Conservation (phyloP, 495 filamentous ascomycete species). For the Pyronema domesticum region DNA sequence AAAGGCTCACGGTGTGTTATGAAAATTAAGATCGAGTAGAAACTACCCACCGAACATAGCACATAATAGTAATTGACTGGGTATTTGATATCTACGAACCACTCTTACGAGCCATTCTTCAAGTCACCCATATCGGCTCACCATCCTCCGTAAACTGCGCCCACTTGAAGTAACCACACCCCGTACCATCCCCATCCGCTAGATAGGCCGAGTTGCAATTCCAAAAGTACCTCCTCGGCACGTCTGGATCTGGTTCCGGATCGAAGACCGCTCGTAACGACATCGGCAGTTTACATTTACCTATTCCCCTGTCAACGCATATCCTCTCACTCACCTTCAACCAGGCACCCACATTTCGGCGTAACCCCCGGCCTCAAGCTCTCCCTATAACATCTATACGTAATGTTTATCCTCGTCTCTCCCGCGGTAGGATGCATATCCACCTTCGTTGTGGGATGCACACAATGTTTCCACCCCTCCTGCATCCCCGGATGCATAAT, state of each 20-base stretch:
- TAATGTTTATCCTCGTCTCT: constrained; percentile 73
- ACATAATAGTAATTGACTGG: too few species aligned
- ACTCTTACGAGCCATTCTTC: too few species aligned
- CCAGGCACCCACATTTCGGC: constrained; percentile 30
- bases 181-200: constrained; percentile 40
- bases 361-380: constrained; percentile 55
- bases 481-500: constrained; percentile 92
- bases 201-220: constrained; percentile 68
- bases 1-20: too few species aligned
- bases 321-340: constrained; percentile 16
- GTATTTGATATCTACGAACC: too few species aligned
- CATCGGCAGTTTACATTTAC: constrained; percentile 48
- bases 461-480: constrained; percentile 63
- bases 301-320: constrained; percentile 26
- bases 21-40: too few species aligned
- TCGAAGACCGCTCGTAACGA: constrained; percentile 51
- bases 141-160: constrained; percentile 79
- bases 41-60: too few species aligned
- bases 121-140: constrained; percentile 44
- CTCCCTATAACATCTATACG: constrained; percentile 71
- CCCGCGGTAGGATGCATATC: constrained; percentile 68
- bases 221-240: constrained; percentile 79
- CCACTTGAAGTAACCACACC: constrained; percentile 73
- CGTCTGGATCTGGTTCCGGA: constrained; percentile 38
- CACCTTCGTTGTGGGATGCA: constrained; percentile 53